A percentile compares a stretch with the other conserved stretches of the same genome.
Evolutionary conservation across 148 eudicot genomes (phyloP).

Genomic region (Limonium bicolor): DNA sequence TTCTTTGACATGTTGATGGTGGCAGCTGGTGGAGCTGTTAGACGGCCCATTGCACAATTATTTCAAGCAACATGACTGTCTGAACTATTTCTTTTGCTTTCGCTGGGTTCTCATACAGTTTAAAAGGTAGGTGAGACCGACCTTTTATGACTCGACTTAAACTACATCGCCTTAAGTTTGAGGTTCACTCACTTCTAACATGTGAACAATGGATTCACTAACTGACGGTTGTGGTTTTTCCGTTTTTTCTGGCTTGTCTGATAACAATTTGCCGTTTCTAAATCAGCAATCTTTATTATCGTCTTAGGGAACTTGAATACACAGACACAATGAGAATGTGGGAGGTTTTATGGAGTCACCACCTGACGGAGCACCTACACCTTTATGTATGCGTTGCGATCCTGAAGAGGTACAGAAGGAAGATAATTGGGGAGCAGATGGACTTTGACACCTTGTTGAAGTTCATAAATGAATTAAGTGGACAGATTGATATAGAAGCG

Average conservation of each 20-base stretch:
- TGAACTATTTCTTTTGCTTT: conserved; percentile 95
- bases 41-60: conserved; percentile 75
- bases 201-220: neutral
- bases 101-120: conserved; percentile 97
- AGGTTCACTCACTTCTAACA: neutral
- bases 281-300: too few species aligned
- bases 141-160: neutral
- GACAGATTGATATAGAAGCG: conserved; percentile 60
- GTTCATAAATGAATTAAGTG: conserved; percentile 81
- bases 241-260: too few species aligned
- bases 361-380: conserved; percentile 79
- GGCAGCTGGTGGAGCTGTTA: conserved; percentile 81
- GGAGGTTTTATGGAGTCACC: conserved; percentile 89
- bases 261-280: too few species aligned
- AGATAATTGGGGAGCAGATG: conserved; percentile 89
- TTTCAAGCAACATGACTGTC: conserved; percentile 75
- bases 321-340: conserved; percentile 63
- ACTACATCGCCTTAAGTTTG: neutral
- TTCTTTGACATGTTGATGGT: too few species aligned
- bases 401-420: conserved; percentile 54
- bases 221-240: too few species aligned
- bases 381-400: conserved; percentile 72
- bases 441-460: conserved; percentile 88
- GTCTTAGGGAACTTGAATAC: conserved; percentile 81
- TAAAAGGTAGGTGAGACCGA: conserved; percentile 42